Evolutionary conservation across 1,139 yeast species (phyloP).

Genomic region (Yamadazyma epiphylla): DNA sequence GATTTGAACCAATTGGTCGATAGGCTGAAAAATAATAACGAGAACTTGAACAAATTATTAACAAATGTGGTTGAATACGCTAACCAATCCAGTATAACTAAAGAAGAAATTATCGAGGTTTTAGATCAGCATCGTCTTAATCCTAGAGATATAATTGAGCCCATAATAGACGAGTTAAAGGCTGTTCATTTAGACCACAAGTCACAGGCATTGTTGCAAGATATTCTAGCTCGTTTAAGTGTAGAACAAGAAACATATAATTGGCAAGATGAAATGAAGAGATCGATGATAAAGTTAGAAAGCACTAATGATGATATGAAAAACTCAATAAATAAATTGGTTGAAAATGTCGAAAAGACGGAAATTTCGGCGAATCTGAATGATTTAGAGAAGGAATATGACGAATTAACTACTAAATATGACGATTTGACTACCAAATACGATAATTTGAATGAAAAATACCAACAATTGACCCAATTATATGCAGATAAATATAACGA

Average conservation of each 20-base stretch:
- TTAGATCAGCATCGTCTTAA: constrained; percentile 9
- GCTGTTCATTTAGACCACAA: constrained; percentile 20
- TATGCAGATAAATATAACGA: constrained; percentile 26
- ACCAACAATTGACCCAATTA: constrained; percentile 17
- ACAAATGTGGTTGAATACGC: constrained; percentile 22
- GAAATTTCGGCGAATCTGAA: too few relatives aligned
- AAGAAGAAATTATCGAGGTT: constrained; percentile 12
- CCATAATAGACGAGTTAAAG: constrained; percentile 22
- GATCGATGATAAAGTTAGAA: neutral
- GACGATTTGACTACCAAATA: constrained; percentile 14
- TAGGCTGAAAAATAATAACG: constrained; percentile 41
- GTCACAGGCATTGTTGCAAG: constrained; percentile 16
- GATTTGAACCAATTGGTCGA: constrained; percentile 38
- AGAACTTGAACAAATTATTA: constrained; percentile 32
- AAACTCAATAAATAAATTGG: too few relatives aligned
- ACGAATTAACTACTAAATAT: constrained; percentile 17
- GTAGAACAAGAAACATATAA: constrained; percentile 3
- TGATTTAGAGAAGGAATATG: too few relatives aligned
- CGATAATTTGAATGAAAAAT: constrained; percentile 15
- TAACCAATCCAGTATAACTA: constrained; percentile 19
- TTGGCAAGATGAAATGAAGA: constrained; percentile 4
- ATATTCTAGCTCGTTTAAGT: constrained; percentile 12
- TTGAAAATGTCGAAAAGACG: too few relatives aligned
- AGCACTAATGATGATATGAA: too few relatives aligned
- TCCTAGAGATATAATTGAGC: constrained; percentile 21